Evolutionary conservation across 331 rosid genomes (phyloP).

Genomic region (Dryas integrifolia): DNA sequence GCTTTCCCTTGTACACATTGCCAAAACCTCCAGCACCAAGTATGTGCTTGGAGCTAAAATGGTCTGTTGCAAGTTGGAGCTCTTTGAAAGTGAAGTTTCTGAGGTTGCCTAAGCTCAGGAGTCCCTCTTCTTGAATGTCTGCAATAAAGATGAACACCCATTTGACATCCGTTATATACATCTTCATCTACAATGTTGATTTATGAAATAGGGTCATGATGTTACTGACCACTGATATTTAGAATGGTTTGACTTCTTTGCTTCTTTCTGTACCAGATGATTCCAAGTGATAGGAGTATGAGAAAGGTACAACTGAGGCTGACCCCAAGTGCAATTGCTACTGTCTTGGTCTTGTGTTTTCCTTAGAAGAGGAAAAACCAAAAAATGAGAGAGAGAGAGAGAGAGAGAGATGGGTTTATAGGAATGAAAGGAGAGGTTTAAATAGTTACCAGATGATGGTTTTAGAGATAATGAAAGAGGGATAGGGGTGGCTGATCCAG

Average conservation of each 20-base stretch:
- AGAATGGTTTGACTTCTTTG: slow-evolving; percentile 54
- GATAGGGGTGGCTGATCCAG: slow-evolving; percentile 52
- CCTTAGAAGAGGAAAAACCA: slow-evolving; percentile 31
- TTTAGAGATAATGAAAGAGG: slow-evolving; percentile 56
- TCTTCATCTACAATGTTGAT: neutral
- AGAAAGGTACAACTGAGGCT: slow-evolving; percentile 64
- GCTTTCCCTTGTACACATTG: slow-evolving; percentile 82
- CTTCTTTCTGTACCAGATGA: slow-evolving; percentile 62
- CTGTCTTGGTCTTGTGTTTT: slow-evolving; percentile 52
- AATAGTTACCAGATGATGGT: slow-evolving; percentile 47
- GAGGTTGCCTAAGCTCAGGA: slow-evolving; percentile 78
- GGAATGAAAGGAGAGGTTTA: neutral
- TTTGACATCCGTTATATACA: slow-evolving; percentile 1
- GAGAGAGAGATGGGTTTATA: neutral
- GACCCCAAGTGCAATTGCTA: slow-evolving; percentile 80
- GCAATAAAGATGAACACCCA: slow-evolving; percentile 25
- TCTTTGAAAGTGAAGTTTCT: slow-evolving; percentile 72
- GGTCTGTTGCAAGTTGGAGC: slow-evolving; percentile 81
- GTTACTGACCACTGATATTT: slow-evolving; percentile 57
- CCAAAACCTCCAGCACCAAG: slow-evolving; percentile 99
- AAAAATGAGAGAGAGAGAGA: slow-evolving; percentile 4
- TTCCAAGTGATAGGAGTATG: slow-evolving; percentile 45
- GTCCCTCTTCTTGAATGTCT: slow-evolving; percentile 79
- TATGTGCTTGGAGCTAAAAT: slow-evolving; percentile 74
- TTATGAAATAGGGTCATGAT: slow-evolving; percentile 5